Evolutionary conservation across 495 filamentous ascomycete species (phyloP).

Genomic region (Paragyromitra xinjiangensis): DNA sequence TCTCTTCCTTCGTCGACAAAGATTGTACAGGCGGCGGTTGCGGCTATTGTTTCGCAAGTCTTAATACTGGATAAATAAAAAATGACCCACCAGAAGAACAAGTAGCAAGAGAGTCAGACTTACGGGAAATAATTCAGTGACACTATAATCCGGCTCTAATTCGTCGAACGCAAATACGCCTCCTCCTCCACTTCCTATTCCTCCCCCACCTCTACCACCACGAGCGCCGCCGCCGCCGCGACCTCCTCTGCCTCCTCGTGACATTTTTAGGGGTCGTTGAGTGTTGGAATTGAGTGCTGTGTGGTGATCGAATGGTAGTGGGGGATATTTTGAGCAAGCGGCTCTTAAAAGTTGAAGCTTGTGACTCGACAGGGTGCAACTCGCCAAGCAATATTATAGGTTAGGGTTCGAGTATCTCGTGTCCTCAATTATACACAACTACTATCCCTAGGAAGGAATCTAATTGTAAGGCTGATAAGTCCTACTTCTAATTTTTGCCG

Average conservation of each 20-base stretch:
- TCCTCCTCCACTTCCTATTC: slow-evolving; percentile 32
- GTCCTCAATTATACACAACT: not conserved
- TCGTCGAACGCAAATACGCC: slow-evolving; percentile 50
- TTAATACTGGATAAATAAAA: slow-evolving; percentile 38
- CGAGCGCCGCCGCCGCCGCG: slow-evolving; percentile 48
- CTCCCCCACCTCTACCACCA: slow-evolving; percentile 49
- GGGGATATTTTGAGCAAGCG: slow-evolving; percentile 14
- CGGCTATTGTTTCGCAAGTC: slow-evolving; percentile 44
- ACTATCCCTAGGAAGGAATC: not conserved
- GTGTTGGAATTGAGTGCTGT: slow-evolving; percentile 14
- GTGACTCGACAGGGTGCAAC: not conserved
- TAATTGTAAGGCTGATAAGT: not conserved
- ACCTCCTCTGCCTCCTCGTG: slow-evolving; percentile 53
- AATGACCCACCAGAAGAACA: not conserved
- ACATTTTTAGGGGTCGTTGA: slow-evolving; percentile 37
- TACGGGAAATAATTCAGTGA: slow-evolving; percentile 57
- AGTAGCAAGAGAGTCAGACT: not conserved
- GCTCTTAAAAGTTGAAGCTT: slow-evolving; percentile 21
- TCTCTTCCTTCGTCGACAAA: slow-evolving; percentile 54
- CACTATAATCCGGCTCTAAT: slow-evolving; percentile 55
- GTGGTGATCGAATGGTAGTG: slow-evolving; percentile 2
- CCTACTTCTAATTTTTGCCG: not conserved
- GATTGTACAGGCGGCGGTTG: slow-evolving; percentile 55
- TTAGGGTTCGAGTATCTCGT: slow-evolving; percentile 1
- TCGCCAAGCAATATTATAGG: slow-evolving; percentile 12